Conservation (phyloP, 2,329 filamentous ascomycete genomes). For the Rhinocladiella mackenziei region DNA sequence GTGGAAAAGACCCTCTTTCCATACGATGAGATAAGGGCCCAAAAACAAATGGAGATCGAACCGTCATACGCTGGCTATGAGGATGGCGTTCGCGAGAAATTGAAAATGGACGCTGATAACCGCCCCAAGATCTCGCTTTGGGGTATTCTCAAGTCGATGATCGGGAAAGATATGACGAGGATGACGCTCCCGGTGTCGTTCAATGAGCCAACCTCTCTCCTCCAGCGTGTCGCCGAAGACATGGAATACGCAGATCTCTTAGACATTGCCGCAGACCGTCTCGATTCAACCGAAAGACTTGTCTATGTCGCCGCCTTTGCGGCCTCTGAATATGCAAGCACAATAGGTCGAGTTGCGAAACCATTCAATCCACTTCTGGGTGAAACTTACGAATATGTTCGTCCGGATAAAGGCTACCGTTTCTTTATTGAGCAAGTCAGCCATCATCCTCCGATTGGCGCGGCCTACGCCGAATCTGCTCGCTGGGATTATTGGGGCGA, state of each 20-base stretch:
- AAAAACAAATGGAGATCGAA: slow-evolving; percentile 61
- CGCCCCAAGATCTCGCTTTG: slow-evolving; percentile 91
- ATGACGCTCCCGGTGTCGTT: slow-evolving; percentile 98
- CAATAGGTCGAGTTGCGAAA: slow-evolving; percentile 93
- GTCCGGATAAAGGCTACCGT: slow-evolving; percentile 94
- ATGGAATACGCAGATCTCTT: slow-evolving; percentile 96
- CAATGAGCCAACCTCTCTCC: slow-evolving; percentile 92
- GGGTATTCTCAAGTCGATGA: slow-evolving; percentile 98
- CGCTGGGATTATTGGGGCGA: slow-evolving; percentile 98
- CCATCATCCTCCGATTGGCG: slow-evolving; percentile 92
- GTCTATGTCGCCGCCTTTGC: slow-evolving; percentile 95
- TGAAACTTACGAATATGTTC: slow-evolving; percentile 93
- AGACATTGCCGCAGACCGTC: slow-evolving; percentile 77
- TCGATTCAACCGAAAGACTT: slow-evolving; percentile 84
- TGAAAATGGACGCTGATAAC: slow-evolving; percentile 89
- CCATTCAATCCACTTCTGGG: slow-evolving; percentile 95
- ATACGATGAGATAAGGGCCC: slow-evolving; percentile 42
- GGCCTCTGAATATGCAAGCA: slow-evolving; percentile 93
- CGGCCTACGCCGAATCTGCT: slow-evolving; percentile 84
- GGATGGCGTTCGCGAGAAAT: slow-evolving; percentile 70
- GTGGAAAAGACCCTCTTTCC: slow-evolving; percentile 46
- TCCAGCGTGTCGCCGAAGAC: slow-evolving; percentile 93
- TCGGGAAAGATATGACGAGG: slow-evolving; percentile 99
- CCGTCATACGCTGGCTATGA: slow-evolving; percentile 87
- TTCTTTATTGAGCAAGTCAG: slow-evolving; percentile 99